A percentile compares a stretch with the other conserved stretches of the same genome.
These are phyloP conservation scores for Dendryphion nanum DNA, from an alignment of 2,329 filamentous ascomycete genomes.

Conservation along the genomic window DNA sequence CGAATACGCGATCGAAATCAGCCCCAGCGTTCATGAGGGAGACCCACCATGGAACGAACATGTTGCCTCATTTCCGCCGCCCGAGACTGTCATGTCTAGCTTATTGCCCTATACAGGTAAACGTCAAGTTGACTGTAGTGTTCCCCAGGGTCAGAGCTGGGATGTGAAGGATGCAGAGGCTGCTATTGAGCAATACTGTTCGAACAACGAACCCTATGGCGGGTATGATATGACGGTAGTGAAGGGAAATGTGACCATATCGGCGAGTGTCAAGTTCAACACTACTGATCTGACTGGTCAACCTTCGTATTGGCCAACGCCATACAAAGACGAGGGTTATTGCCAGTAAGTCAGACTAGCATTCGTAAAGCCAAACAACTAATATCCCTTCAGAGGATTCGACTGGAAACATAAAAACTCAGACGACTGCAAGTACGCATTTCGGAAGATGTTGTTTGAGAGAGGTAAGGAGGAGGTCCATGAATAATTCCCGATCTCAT, in stretches of 20 bases:
- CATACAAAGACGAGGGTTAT: not conserved
- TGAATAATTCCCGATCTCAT: not conserved
- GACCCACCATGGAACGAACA: conserved; percentile 2
- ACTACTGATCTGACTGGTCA: not conserved
- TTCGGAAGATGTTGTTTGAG: conserved; percentile 1
- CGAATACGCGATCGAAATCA: not conserved
- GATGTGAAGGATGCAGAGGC: not conserved
- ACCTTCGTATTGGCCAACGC: not conserved
- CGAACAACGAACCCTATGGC: not conserved
- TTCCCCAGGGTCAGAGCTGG: not conserved
- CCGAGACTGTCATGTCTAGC: not conserved
- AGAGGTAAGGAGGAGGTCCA: not conserved
- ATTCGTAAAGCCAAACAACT: not conserved
- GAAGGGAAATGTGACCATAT: conserved; percentile 1
- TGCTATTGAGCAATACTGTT: conserved; percentile 2
- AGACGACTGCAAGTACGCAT: not conserved
- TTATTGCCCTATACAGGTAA: not conserved
- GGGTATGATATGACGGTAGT: not conserved
- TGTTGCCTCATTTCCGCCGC: conserved; percentile 1
- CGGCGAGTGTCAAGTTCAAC: not conserved
- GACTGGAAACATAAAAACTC: not conserved
- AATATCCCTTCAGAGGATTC: not conserved
- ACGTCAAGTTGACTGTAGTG: conserved; percentile 1
- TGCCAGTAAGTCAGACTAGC: not conserved
- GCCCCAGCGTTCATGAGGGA: not conserved